Conservation (phyloP, 805 yeast genomes). For the Tanozyma kutaoensis region DNA sequence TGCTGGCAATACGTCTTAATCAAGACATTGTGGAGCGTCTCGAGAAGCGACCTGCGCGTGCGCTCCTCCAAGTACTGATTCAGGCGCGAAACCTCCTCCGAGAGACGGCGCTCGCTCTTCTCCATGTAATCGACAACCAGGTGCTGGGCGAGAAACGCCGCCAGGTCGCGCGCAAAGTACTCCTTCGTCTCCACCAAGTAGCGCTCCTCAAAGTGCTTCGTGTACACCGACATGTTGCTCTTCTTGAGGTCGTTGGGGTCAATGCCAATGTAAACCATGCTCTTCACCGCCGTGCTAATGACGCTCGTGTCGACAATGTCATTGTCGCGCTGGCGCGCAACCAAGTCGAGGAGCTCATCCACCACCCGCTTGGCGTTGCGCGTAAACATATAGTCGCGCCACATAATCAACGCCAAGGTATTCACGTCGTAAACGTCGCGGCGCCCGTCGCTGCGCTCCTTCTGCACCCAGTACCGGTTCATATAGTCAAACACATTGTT, state of each 20-base stretch:
- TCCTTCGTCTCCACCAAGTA: constrained; percentile 59
- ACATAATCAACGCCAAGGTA: constrained; percentile 72
- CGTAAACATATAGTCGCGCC: constrained; percentile 77
- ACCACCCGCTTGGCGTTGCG: constrained; percentile 49
- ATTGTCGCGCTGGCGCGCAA: constrained; percentile 69
- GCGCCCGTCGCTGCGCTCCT: constrained; percentile 89
- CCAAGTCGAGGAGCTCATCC: constrained; percentile 59
- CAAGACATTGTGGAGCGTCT: constrained; percentile 60
- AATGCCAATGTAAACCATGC: constrained; percentile 81
- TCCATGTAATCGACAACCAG: constrained; percentile 85
- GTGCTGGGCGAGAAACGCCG: constrained; percentile 50
- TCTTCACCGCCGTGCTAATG: constrained; percentile 64
- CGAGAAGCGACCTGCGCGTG: constrained; percentile 66
- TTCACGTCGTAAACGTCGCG: constrained; percentile 84
- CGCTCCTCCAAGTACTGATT: constrained; percentile 75
- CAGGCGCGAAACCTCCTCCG: constrained; percentile 72
- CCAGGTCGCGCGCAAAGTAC: constrained; percentile 60
- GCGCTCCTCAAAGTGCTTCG: constrained; percentile 62
- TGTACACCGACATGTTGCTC: constrained; percentile 70
- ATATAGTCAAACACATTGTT: constrained; percentile 91
- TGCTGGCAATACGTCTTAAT: constrained; percentile 67
- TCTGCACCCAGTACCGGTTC: constrained; percentile 95
- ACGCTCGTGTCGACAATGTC: constrained; percentile 54
- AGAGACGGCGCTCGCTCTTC: constrained; percentile 70
- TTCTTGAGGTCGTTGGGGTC: constrained; percentile 84